A percentile compares a stretch with the other conserved stretches of the same genome.
These are phyloP conservation scores for Neospermospora avenae DNA, from an alignment of 2,329 filamentous ascomycete species.

Conservation along the genomic window DNA sequence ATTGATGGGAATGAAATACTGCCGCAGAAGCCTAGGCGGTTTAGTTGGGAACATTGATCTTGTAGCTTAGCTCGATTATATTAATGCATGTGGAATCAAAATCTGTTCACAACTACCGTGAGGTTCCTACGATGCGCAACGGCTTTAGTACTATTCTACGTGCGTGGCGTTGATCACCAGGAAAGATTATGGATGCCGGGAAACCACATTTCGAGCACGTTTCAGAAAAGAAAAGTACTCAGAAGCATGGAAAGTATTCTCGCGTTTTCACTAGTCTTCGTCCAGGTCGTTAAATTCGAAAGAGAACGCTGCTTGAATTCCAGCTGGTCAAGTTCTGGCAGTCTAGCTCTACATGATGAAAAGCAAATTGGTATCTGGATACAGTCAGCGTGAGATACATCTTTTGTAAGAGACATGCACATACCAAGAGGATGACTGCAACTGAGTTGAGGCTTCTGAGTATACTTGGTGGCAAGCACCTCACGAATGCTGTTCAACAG, in stretches of 20 bases:
- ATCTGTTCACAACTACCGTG: neutral
- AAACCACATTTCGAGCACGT: too few species aligned
- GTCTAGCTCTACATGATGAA: neutral
- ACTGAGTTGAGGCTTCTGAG: conserved; percentile 90
- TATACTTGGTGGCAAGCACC: conserved; percentile 77
- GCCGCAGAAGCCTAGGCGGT: neutral
- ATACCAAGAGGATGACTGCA: conserved; percentile 90
- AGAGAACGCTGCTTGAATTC: too few species aligned
- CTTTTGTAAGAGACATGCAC: neutral
- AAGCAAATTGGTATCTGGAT: neutral
- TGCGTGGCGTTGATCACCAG: too few species aligned
- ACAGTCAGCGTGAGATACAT: neutral
- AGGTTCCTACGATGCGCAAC: too few species aligned
- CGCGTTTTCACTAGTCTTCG: too few species aligned
- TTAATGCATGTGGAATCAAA: too few species aligned
- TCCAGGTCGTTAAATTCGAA: too few species aligned
- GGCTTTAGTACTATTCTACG: too few species aligned
- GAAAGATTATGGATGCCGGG: too few species aligned
- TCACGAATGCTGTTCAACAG: conserved; percentile 91
- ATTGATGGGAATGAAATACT: neutral
- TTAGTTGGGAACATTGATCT: neutral
- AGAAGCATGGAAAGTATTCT: too few species aligned
- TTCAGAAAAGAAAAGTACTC: too few species aligned
- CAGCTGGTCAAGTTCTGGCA: neutral
- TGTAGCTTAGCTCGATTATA: neutral